Evolutionary conservation across 1,284 basidiomycete species (phyloP), one percentile per base, ranked within the genome.

Genomic region (Trichosporon ovoides): DNA sequence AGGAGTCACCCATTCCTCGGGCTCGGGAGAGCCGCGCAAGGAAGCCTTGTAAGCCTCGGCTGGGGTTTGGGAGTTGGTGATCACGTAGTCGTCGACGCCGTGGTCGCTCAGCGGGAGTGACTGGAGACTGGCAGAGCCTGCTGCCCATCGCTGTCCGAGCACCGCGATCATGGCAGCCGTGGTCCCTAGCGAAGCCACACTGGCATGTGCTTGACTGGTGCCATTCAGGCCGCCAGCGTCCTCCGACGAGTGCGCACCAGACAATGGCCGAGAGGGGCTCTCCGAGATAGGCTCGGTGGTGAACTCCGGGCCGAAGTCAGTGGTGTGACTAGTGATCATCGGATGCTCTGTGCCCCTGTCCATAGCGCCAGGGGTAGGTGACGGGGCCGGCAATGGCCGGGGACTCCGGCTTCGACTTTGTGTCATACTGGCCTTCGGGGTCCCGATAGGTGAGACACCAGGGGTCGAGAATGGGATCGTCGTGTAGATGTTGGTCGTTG

Each of bases 161-260:
- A 48, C 43, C 10, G 43, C 43, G 16, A 48, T 48, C 43, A 48
- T 48, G 24, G 43, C 43, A 14, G 43, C 43, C 24, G 43, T 48
- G 3, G 43, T 48, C 16, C 43, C 43, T 6, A 48, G 43, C 13
- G 43, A 48, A 9, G 43, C 43, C 6, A 48, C 43, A n/a, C 43
- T 48, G 28, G 43, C 43, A 16, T 48, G 43, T 16, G 43, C 43
- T 22, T 48, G 28, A 9, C 28, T 48, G 22, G 43, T 48, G 16
- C 43, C 43, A 20, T 22, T 46, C 28, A 24, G 24, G 16, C 43
- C 43, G 14, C 43, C 43, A 10, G 43, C 28, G 43, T n/a, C 43
- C 16, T 48, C 24, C 24, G 43, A 28, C 13, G 43, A 48, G 11
- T 48, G 13, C 7, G 43, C 28, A 14, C 43, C 22, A 31, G 43